Conservation (phyloP, 805 yeast species). For the Phaffomyces thermotolerans region DNA sequence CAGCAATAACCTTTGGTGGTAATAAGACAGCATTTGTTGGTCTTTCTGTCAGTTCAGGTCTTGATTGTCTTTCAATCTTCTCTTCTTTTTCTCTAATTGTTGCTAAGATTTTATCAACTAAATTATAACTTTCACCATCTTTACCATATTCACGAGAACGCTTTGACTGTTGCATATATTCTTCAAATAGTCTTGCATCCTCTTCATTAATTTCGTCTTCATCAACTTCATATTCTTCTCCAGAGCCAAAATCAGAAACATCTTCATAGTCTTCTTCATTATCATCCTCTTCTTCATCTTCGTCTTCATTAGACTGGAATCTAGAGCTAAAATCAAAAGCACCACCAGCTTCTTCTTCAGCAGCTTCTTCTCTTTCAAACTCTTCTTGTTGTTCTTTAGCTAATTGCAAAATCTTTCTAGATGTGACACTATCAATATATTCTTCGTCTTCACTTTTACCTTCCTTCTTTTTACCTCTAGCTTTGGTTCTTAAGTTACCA, state of each 20-base stretch:
- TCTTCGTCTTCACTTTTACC: constrained; percentile 42
- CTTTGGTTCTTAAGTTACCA: constrained; percentile 53
- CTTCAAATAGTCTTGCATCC: constrained; percentile 79
- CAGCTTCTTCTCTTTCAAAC: constrained; percentile 57
- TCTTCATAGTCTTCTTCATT: constrained; percentile 33
- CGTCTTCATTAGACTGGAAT: constrained; percentile 44
- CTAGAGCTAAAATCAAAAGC: constrained; percentile 25
- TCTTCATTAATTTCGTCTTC: constrained; percentile 65
- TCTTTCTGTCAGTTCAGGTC: constrained; percentile 27
- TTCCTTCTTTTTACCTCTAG: constrained; percentile 31
- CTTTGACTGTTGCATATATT: constrained; percentile 48
- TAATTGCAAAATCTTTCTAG: constrained; percentile 78
- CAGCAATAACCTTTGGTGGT: constrained; percentile 95
- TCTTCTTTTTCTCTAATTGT: constrained; percentile 72
- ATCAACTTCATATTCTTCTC: constrained; percentile 48
- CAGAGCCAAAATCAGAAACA: constrained; percentile 44
- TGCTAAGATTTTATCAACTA: constrained; percentile 93
- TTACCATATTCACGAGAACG: constrained; percentile 27
- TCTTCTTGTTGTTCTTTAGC: constrained; percentile 95
- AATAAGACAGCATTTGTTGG: constrained; percentile 69
- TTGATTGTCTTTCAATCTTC: constrained; percentile 20
- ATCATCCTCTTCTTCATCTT: constrained; percentile 32
- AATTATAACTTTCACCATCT: constrained; percentile 45
- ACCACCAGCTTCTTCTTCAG: constrained; percentile 23
- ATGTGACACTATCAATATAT: constrained; percentile 70